Percentiles rank a stretch among this genome's conserved stretches.
Conservation (phyloP, 208 protist genomes). For the Leishmania braziliensis region DNA sequence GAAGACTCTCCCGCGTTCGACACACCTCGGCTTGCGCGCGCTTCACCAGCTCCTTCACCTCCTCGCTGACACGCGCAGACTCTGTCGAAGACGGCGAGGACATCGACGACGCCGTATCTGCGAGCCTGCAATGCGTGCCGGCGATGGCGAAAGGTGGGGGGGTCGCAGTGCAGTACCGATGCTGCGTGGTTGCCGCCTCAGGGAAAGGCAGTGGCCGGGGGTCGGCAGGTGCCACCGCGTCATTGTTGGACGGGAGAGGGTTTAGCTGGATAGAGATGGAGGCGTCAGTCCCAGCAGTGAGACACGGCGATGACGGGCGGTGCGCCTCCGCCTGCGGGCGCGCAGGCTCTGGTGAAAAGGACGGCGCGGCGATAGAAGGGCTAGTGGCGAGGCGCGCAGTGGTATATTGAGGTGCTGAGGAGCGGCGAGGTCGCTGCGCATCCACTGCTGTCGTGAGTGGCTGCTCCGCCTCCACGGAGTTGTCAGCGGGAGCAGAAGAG, state of each 20-base stretch:
- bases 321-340: background rate
- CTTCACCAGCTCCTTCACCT: conserved; percentile 66
- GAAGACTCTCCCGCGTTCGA: conserved; percentile 67
- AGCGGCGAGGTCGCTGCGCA: background rate
- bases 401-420: background rate
- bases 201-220: background rate
- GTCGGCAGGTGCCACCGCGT: background rate
- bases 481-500: background rate
- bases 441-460: background rate
- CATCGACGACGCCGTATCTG: background rate
- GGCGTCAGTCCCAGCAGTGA: background rate
- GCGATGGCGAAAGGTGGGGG: conserved; percentile 4
- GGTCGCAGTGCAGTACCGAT: conserved; percentile 2
- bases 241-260: background rate
- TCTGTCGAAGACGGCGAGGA: conserved; percentile 25
- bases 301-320: background rate
- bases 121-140: background rate
- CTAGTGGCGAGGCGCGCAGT: background rate
- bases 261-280: background rate
- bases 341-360: conserved; percentile 13
- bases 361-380: background rate
- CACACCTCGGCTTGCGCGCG: conserved; percentile 67
- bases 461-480: background rate
- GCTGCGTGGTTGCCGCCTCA: background rate
- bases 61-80: conserved; percentile 56